A percentile compares a stretch with the other conserved stretches of the same genome.
phyloP scores from a whole-genome alignment of 148 eudicot species.

The Tetragonia tetragonoides region DNA sequence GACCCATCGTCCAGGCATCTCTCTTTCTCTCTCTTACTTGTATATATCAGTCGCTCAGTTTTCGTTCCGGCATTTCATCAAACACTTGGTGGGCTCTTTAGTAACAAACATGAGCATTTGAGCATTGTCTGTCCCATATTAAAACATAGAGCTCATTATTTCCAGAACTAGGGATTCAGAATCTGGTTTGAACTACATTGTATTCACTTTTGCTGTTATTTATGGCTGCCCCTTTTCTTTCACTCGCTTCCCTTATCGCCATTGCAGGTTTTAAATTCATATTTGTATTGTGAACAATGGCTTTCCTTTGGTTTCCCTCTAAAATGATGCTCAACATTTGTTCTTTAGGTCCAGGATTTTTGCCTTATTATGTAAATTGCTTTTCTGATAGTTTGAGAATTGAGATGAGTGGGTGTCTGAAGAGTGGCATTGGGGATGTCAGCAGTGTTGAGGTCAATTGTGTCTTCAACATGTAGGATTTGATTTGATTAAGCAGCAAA shows the following conservation, averaged over 20 bases:
- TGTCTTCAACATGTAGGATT: too few species aligned
- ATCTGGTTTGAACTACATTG: not conserved
- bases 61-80: constrained; percentile 49
- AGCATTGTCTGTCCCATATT: not conserved
- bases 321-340: not conserved
- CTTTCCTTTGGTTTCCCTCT: not conserved
- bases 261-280: not conserved
- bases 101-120: not conserved
- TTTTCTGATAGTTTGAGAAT: not conserved
- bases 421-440: not conserved
- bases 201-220: not conserved
- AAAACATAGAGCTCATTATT: not conserved
- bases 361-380: not conserved
- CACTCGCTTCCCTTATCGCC: not conserved
- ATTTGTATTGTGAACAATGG: too few species aligned
- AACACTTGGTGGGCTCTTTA: constrained; percentile 24
- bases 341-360: not conserved
- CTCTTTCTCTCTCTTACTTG: not conserved
- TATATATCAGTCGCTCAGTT: not conserved
- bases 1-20: constrained; percentile 58
- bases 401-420: not conserved
- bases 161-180: not conserved
- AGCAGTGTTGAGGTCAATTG: not conserved
- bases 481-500: not conserved
- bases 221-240: not conserved